phyloP scores from a whole-genome alignment of 2,329 filamentous ascomycete genomes.

The Penicillium capsulatum region DNA sequence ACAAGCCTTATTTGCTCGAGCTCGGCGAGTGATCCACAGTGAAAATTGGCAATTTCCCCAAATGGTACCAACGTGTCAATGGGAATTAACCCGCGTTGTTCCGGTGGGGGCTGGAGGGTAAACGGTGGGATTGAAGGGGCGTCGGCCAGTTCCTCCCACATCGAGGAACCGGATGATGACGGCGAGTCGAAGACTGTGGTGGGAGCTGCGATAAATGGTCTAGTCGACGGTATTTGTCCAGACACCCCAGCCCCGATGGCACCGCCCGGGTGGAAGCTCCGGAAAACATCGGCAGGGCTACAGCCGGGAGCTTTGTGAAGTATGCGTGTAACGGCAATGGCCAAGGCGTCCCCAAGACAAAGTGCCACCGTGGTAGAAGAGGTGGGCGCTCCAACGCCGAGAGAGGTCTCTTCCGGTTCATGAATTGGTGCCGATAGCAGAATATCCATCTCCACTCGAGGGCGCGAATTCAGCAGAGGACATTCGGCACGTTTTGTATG shows the following conservation, averaged over 20 bases:
- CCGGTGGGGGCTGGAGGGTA: slow-evolving; percentile 13
- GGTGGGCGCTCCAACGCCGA: slow-evolving; percentile 84
- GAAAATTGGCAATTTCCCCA: slow-evolving; percentile 36
- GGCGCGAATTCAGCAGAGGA: slow-evolving; percentile 59
- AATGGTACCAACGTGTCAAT: slow-evolving; percentile 33
- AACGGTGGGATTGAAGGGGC: slow-evolving; percentile 14
- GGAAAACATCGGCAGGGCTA: slow-evolving; percentile 47
- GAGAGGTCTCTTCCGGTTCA: slow-evolving; percentile 70
- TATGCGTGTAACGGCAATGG: slow-evolving; percentile 69
- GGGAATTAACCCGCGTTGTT: slow-evolving; percentile 23
- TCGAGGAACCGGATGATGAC: slow-evolving; percentile 27
- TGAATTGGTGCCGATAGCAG: slow-evolving; percentile 82
- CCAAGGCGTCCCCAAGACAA: slow-evolving; percentile 81
- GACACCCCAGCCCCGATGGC: slow-evolving; percentile 65
- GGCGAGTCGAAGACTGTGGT: slow-evolving; percentile 30
- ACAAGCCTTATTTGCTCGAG: slow-evolving; percentile 40
- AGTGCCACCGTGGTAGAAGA: slow-evolving; percentile 88
- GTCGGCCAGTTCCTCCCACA: slow-evolving; percentile 20
- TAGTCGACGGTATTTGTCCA: slow-evolving; percentile 49
- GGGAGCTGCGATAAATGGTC: slow-evolving; percentile 47
- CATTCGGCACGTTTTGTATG: slow-evolving; percentile 64
- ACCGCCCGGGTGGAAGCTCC: slow-evolving; percentile 75
- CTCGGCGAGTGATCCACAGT: slow-evolving; percentile 3
- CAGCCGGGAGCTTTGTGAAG: slow-evolving; percentile 57
- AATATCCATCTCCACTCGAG: slow-evolving; percentile 57